A percentile compares a stretch with the other conserved stretches of the same genome.
Conservation (phyloP, 164 flowering plant species). For the Stephania japonica region DNA sequence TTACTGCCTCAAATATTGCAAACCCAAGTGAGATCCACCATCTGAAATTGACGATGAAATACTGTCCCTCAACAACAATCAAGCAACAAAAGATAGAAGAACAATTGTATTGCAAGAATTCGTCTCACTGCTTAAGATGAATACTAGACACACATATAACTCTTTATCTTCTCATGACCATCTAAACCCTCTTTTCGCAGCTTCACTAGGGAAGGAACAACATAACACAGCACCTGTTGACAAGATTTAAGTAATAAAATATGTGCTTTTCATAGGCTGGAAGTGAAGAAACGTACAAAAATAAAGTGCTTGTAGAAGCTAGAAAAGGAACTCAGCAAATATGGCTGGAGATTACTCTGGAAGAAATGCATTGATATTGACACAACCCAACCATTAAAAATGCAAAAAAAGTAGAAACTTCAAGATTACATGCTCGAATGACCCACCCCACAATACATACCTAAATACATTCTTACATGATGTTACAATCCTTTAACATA, state of each 20-base stretch:
- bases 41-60: constrained; percentile 43
- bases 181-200: constrained; percentile 98
- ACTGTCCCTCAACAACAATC: constrained; percentile 1
- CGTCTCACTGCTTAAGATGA: constrained; percentile 68
- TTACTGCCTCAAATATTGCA: constrained; percentile 67
- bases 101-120: constrained; percentile 27
- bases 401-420: not conserved
- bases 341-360: not conserved
- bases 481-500: too few species aligned
- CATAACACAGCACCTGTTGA: constrained; percentile 74
- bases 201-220: constrained; percentile 90
- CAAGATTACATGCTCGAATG: too few species aligned
- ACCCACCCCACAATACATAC: too few species aligned
- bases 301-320: not conserved
- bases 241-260: constrained; percentile 1
- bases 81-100: constrained; percentile 7
- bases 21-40: constrained; percentile 97
- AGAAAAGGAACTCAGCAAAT: not conserved
- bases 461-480: too few species aligned
- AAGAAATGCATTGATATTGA: not conserved
- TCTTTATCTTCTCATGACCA: constrained; percentile 95
- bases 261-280: not conserved
- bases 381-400: not conserved
- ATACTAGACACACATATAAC: constrained; percentile 93
- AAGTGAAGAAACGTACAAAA: not conserved